Evolutionary conservation across 371 early-diverging fungal species (phyloP), one percentile per base, ranked within the genome.

Genomic region (Nematocida sp.): DNA sequence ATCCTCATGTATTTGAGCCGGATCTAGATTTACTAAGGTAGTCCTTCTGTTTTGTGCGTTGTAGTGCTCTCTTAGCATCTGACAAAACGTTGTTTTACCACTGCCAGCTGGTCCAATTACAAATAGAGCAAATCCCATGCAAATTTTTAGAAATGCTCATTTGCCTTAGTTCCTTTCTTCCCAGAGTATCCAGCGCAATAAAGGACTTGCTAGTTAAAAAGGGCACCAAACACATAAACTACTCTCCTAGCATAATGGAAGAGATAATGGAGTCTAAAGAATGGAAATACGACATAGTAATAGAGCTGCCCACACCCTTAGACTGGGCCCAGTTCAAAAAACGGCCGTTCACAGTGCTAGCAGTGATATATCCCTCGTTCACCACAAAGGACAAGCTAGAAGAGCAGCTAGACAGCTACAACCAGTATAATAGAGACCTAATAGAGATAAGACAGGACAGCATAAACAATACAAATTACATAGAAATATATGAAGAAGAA

Each of bases 81-180:
- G 67, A 13, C 35, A 29, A n/a, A 75, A 25, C 29, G 76, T 53
- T 5, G 76, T 75, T 38, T 75, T 75, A n/a, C 76, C 76, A 37
- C 46, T 53, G 2, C 76, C 76, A 23, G 76, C 76, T 37, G 76
- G 55, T 19, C 76, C 76, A 57, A 75, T 65, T 32, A 75, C 76
- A 64, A 75, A 65, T 2, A 75, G 34, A 34, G 64, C 63, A 65
- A 29, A 75, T 2, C 63, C 66, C 65, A 65, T 63, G 29, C 66
- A 75, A 75, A 31, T 75, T 75, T 75, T 65, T 35, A 9, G 17
- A 9, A 47, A 70, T 70, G 74, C 60, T 70, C 17, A 48, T 60
- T 51, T 70, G 74, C 61, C 32, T 70, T 43, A 61, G 31, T 46
- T 70, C 74, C 4, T 7, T 45, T 46, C 25, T 48, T 11, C 46